A percentile compares a stretch with the other conserved stretches of the same genome.
Conservation (phyloP, 2,329 filamentous ascomycete species). For the Niveomyces coronatus region DNA sequence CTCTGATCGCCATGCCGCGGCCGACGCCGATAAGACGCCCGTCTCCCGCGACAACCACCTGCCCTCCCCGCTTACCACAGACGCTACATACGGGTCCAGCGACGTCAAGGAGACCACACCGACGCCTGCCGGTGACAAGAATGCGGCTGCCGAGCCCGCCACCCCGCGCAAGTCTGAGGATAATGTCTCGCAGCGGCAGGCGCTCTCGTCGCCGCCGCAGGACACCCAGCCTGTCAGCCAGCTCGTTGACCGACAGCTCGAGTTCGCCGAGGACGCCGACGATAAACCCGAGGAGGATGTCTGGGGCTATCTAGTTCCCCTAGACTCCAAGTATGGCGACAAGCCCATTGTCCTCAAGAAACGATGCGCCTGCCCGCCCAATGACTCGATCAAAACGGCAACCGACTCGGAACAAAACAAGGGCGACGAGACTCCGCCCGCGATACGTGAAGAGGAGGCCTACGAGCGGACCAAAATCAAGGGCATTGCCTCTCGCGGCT, state of each 20-base stretch:
- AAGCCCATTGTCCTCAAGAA: slow-evolving; percentile 64
- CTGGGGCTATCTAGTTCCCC: slow-evolving; percentile 88
- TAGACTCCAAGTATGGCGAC: slow-evolving; percentile 58
- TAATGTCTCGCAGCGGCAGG: slow-evolving; percentile 32
- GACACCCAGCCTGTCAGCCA: slow-evolving; percentile 55
- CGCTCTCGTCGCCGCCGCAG: slow-evolving; percentile 52
- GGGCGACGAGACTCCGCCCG: slow-evolving; percentile 30
- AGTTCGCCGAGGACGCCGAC: slow-evolving; percentile 70
- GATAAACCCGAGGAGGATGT: slow-evolving; percentile 78
- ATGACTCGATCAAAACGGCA: slow-evolving; percentile 31
- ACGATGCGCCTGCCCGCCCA: slow-evolving; percentile 57
- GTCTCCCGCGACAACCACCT: slow-evolving; percentile 56
- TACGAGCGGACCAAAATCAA: slow-evolving; percentile 54
- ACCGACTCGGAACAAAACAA: slow-evolving; percentile 27
- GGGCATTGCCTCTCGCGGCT: slow-evolving; percentile 64
- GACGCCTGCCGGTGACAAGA: slow-evolving; percentile 54
- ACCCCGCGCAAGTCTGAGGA: slow-evolving; percentile 42
- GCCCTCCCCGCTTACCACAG: slow-evolving; percentile 69
- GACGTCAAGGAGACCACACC: slow-evolving; percentile 60
- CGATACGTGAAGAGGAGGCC: slow-evolving; percentile 43
- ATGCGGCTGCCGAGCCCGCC: slow-evolving; percentile 43
- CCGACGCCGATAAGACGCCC: slow-evolving; percentile 45
- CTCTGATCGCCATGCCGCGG: slow-evolving; percentile 54
- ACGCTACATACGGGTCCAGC: slow-evolving; percentile 44
- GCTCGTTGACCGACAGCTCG: slow-evolving; percentile 60